Base-by-base conservation (phyloP, 176 grass and related monocot genomes). In the Aegilops longissima region DNA sequence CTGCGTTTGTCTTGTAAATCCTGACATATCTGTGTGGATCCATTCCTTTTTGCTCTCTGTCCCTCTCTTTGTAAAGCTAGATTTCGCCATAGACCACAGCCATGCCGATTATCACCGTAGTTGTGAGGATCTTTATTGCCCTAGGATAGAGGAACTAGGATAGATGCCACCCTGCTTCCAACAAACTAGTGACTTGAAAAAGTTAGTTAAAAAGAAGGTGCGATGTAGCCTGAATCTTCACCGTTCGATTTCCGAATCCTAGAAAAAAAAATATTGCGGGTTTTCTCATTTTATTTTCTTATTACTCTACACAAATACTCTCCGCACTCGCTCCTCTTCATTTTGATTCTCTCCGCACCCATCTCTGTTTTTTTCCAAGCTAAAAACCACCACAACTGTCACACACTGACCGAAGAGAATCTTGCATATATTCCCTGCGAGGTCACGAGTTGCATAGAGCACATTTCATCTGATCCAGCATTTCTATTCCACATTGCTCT, bases 51-150 rank as follows among this genome's bases (percentile, higher is more conserved):
- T 81, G 21, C 73, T 80, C 34, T 83, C 44, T 73, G 73, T 78
- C 74, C 78, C 66, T 35, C 65, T 11, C 69, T 74, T 13, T 47
- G 12, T 25, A 17, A 9, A 16, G 51, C 61, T 51, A 76, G 68
- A 84, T 91, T 91, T 84, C 21, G 85, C 59, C 40, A 54, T 49
- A 80, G 89, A 84, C 89, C 89, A 87, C 89, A 49, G 8, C 14
- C 3, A 47, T 74, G 11, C 16, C 44, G 11, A 47, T 73, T 73
- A 45, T 47, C 40, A 24, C 4, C 12, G 5, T 12, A 40, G 6
- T 20, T 58, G 17, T 6, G 21, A 23, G 39, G 68, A 70, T 70
- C 9, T 63, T 74, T 52, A 39, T 9, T 86, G 33, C 35, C 18
- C 21, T 24, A 17, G 18, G 77, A 58, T 54, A 69, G 17, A 39